Base-by-base conservation (phyloP, 106 monocot genomes). In the Amphibolis antarctica region DNA sequence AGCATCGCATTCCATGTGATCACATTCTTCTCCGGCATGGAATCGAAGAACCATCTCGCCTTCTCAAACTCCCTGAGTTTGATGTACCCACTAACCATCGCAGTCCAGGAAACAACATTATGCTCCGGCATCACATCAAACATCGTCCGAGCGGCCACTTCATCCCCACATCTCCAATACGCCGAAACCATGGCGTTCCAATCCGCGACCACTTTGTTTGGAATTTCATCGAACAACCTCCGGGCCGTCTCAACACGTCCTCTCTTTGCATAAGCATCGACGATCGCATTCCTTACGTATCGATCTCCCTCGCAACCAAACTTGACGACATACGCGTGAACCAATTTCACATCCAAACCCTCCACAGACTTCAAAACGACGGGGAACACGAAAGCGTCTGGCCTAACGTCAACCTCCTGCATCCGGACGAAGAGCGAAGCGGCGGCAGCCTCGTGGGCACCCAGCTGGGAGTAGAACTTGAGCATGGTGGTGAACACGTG, bases 1-100 rank as follows among this genome's bases (percentile, higher is more conserved):
- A 80, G 44, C 80, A 80, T 75, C 0, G 80, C 80, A 28, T 80
- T 80, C 80, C 80, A 80, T 4, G 75, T 70, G 13, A 75, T 71
- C 1, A 80, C 71, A 28, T 18, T 80, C 51, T 70, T 71, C 61
- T 80, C 75, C 15, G 75, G 80, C 80, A 80, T 80, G 14, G 2
- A 26, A 11, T 80, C 63, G 42, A 80, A 80, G 9, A 65, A 45
- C 49, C 12, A 28, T 62, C 62, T 75, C 28, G 80, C 80, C 66
- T 28, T 75, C 26, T 57, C 70, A 42, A 71, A 9, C 10, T 75
- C 49, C 19, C 75, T 55, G 12, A 49, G 15, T 51, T 54, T 66
- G 43, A 51, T 9, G 11, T 75, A 67, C 53, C 80, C 80, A 18
- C 23, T 80, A 12, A 80, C 80, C 80, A 80, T 75, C 28, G 62